Evolutionary conservation across 768 basidiomycete genomes (phyloP).

Genomic region (Mycena floridula): DNA sequence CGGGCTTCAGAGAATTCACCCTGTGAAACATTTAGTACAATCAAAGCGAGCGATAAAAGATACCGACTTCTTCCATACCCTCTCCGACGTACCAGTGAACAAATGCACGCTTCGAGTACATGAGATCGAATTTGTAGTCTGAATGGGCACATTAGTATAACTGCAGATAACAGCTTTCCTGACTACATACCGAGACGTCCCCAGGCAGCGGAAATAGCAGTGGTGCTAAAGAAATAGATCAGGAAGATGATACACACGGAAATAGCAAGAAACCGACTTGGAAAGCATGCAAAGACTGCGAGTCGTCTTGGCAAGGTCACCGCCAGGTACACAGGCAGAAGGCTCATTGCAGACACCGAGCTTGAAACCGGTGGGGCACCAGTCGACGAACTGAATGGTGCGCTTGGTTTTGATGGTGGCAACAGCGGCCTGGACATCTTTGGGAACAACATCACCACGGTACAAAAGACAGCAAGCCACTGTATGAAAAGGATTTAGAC

Average conservation of each 20-base stretch:
- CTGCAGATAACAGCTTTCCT: too few relatives aligned
- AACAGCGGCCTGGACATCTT: conserved; percentile 92
- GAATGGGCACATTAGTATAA: background rate
- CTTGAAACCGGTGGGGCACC: conserved; percentile 98
- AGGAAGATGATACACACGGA: background rate
- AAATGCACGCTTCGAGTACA: conserved; percentile 90
- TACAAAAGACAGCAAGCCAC: conserved; percentile 91
- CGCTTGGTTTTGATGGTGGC: conserved; percentile 94
- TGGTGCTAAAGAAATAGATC: conserved; percentile 48
- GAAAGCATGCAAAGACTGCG: conserved; percentile 98
- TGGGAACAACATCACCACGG: conserved; percentile 95
- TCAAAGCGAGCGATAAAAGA: background rate
- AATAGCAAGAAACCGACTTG: conserved; percentile 42
- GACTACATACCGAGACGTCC: conserved; percentile 59
- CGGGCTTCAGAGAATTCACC: conserved; percentile 99
- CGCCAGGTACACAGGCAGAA: conserved; percentile 85
- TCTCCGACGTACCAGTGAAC: conserved; percentile 68
- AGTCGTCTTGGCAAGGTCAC: conserved; percentile 90
- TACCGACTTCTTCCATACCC: conserved; percentile 59
- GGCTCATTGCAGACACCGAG: conserved; percentile 98
- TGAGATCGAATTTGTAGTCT: conserved; percentile 98
- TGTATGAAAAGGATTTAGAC: conserved; percentile 21
- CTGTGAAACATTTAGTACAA: conserved; percentile 19
- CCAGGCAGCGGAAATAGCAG: conserved; percentile 94
- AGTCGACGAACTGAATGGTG: conserved; percentile 97